These are phyloP conservation scores for Selaginella moellendorffii DNA, from an alignment of 75 land plant genomes.

Conservation along the genomic window DNA sequence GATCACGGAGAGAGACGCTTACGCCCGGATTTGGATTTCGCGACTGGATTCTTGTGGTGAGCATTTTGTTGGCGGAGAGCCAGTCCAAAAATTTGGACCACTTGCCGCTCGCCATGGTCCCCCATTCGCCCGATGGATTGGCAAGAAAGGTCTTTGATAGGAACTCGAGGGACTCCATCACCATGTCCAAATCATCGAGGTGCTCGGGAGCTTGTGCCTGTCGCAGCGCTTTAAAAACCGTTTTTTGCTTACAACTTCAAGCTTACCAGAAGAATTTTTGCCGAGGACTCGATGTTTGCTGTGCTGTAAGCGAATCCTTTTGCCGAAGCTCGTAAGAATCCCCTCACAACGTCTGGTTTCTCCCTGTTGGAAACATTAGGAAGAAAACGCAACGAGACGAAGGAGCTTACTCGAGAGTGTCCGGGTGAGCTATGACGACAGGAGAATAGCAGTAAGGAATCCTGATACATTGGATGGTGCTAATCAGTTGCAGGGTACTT, in stretches of 20 bases:
- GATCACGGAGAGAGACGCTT: slow-evolving; percentile 20
- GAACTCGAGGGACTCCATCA: slow-evolving; percentile 9
- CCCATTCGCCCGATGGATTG: slow-evolving; percentile 13
- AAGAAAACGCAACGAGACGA: neutral
- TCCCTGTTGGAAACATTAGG: neutral
- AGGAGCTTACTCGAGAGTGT: slow-evolving; percentile 13
- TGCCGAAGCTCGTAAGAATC: slow-evolving; percentile 6
- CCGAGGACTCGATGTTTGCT: neutral
- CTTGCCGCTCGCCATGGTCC: slow-evolving; percentile 6
- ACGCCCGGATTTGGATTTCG: slow-evolving; percentile 16
- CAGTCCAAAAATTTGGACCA: slow-evolving; percentile 13
- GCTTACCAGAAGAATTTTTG: slow-evolving; percentile 6
- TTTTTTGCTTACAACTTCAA: no score
- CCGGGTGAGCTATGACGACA: slow-evolving; percentile 14
- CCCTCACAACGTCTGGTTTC: slow-evolving; percentile 7
- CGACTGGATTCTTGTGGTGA: slow-evolving; percentile 14
- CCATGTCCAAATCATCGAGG: slow-evolving; percentile 11
- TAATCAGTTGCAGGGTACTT: no score
- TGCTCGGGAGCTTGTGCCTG: slow-evolving; percentile 13
- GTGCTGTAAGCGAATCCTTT: slow-evolving; percentile 4
- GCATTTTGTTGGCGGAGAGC: slow-evolving; percentile 9
- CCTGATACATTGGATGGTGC: slow-evolving; percentile 13
- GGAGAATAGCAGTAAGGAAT: slow-evolving; percentile 22
- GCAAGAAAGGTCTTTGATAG: slow-evolving; percentile 6
- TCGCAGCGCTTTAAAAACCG: neutral